These are phyloP conservation scores for Mrakia hoshinonis DNA, from an alignment of 768 basidiomycete genomes.

Conservation along the genomic window DNA sequence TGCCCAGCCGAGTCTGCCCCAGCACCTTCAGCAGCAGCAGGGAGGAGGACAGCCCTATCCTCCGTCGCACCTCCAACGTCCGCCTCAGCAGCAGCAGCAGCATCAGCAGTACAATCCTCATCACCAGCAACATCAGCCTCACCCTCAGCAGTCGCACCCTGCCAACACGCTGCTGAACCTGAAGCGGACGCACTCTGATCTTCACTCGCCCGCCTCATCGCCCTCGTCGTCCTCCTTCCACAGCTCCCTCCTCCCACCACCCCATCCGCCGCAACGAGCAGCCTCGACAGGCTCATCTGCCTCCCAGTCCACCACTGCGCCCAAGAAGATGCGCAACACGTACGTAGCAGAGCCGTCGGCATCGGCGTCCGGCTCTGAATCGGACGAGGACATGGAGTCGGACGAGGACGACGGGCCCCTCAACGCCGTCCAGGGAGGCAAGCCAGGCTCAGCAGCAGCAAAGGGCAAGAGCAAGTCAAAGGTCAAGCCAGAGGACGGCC, in stretches of 20 bases:
- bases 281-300: background rate
- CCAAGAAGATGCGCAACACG: constrained; percentile 2
- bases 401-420: background rate
- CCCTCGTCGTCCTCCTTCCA: background rate
- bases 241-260: background rate
- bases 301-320: background rate
- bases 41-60: background rate
- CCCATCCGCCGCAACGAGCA: background rate
- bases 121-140: background rate
- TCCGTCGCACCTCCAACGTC: background rate
- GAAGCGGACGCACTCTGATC: constrained; percentile 3
- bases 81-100: background rate
- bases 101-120: constrained; percentile 3
- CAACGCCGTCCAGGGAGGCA: too few species aligned
- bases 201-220: background rate
- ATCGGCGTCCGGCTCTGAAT: background rate
- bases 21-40: background rate
- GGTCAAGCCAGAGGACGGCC: background rate
- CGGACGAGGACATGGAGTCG: constrained; percentile 2
- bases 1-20: background rate
- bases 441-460: background rate
- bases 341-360: background rate
- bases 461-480: constrained; percentile 15
- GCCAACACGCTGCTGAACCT: constrained; percentile 17
- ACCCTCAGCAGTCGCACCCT: background rate